Evolutionary conservation across 2,329 filamentous ascomycete genomes (phyloP).

Genomic region (Elsinoe arachidis): DNA sequence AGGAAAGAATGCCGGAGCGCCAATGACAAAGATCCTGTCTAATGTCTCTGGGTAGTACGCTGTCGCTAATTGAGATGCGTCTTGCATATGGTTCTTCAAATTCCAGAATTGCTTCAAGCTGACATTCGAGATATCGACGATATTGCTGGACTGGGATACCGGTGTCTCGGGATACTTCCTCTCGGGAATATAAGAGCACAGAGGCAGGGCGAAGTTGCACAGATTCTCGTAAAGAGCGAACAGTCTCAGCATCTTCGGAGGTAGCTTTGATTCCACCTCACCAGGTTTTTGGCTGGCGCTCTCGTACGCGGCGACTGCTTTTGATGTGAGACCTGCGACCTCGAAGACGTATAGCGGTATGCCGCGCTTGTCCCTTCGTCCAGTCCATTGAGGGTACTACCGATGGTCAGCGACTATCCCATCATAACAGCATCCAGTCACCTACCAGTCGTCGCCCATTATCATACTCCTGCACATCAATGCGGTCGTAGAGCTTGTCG

Average conservation of each 20-base stretch:
- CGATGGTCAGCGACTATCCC: constrained; percentile 8
- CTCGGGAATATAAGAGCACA: constrained; percentile 67
- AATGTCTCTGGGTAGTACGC: constrained; percentile 93
- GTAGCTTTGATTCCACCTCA: constrained; percentile 53
- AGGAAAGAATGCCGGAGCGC: constrained; percentile 81
- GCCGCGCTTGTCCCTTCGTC: constrained; percentile 78
- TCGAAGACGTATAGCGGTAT: constrained; percentile 90
- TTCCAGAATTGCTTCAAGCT: constrained; percentile 95
- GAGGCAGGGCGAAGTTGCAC: constrained; percentile 74
- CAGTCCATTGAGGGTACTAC: constrained; percentile 91
- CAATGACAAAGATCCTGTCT: constrained; percentile 79
- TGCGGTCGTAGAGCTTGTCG: constrained; percentile 72
- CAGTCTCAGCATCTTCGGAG: constrained; percentile 69
- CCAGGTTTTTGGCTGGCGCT: constrained; percentile 51
- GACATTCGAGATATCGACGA: constrained; percentile 84
- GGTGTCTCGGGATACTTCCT: constrained; percentile 70
- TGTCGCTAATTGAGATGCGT: constrained; percentile 77
- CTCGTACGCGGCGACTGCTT: constrained; percentile 72
- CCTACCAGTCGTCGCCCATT: constrained; percentile 65
- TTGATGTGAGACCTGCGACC: constrained; percentile 72
- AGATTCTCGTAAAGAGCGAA: constrained; percentile 93
- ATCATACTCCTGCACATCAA: constrained; percentile 78
- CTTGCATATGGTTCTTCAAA: constrained; percentile 86
- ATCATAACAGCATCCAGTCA: constrained; percentile 12
- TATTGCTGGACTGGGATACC: constrained; percentile 86